Base-by-base conservation (phyloP, 495 filamentous ascomycete species). In the Extremus antarcticus region DNA sequence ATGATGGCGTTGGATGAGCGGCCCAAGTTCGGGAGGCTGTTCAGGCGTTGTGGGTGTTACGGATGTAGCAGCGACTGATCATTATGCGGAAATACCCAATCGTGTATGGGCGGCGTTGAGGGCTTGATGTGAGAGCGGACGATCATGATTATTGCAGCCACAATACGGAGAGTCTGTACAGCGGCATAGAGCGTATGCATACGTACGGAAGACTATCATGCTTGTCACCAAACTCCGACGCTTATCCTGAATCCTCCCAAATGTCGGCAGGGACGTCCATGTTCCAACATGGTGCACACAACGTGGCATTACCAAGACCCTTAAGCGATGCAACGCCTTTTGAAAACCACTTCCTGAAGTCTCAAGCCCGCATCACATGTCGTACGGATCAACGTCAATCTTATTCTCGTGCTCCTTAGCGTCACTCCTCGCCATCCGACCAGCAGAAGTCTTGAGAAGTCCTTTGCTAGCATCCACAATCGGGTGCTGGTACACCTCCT, bases 401-500 rank as follows among this genome's bases (percentile, higher is more conserved):
- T 56, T 53, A 4, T 13, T 13, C 3, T 66, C 62, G 53, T 66
- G 57, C 47, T 60, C 62, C n/a, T 41, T 25, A 7, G 41, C 57
- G 4, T 56, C 23, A 49, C 47, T 50, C 50, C 57, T 55, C n/a
- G 38, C 41, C 64, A 64, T 66, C 21, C 64, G 23, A 9, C 64
- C 63, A 11, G 50, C 43, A 35, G 20, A 35, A 17, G 62, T 64
- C 56, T 40, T 59, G 29, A 66, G 24, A 21, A 47, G 2, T 13
- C 64, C 64, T 29, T 50, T 35, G 38, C 63, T 66, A 19, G 64
- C 64, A 63, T 65, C 63, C 13, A 65, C 64, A 25, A 66, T 47
- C 3, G 64, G 58, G 45, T 51, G 59, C 19, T 48, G n/a, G 55
- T 59, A 66, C 50, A 56, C 48, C 45, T 41, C 38, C 48, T 39